Percentiles rank a stretch among this genome's conserved stretches.
These are phyloP conservation scores for Phytopythium oedochilum DNA, from an alignment of 352 stramenopile species.

Conservation along the genomic window DNA sequence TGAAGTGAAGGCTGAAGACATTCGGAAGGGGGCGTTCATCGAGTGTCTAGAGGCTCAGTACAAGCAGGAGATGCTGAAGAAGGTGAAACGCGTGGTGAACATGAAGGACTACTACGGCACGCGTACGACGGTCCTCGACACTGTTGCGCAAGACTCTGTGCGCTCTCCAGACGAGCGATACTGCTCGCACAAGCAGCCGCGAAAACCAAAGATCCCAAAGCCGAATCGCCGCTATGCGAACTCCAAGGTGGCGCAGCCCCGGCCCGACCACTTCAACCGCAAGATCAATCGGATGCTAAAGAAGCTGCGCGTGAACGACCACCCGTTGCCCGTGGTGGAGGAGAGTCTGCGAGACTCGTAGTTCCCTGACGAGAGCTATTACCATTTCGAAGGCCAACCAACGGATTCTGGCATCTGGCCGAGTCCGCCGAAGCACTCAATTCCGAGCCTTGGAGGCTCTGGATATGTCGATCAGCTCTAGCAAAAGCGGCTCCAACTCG, in stretches of 20 bases:
- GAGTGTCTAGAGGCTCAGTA: constrained; percentile 48
- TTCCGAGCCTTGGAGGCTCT: constrained; percentile 37
- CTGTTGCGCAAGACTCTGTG: constrained; percentile 27
- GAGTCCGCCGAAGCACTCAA: background rate
- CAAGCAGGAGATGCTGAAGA: constrained; percentile 51
- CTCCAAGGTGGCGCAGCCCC: constrained; percentile 40
- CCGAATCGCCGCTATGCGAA: constrained; percentile 23
- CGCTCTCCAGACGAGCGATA: constrained; percentile 16
- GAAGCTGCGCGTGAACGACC: constrained; percentile 64
- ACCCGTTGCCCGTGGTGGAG: constrained; percentile 61
- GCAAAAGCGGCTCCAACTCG: constrained; percentile 54
- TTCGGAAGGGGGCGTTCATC: constrained; percentile 46
- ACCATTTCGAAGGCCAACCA: too few relatives aligned
- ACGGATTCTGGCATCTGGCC: background rate
- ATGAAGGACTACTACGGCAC: constrained; percentile 56
- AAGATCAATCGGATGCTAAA: constrained; percentile 78
- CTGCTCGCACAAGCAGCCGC: constrained; percentile 18
- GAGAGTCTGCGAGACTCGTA: constrained; percentile 68
- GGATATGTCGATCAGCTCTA: constrained; percentile 74
- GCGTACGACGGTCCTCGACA: constrained; percentile 40
- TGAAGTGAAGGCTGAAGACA: constrained; percentile 38
- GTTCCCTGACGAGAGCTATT: constrained; percentile 7
- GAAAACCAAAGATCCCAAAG: constrained; percentile 76
- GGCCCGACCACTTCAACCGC: constrained; percentile 68
- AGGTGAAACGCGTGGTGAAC: constrained; percentile 36